Evolutionary conservation across 805 yeast species (phyloP), one percentile per base, ranked within the genome.

Genomic region (Candida jianshihensis): DNA sequence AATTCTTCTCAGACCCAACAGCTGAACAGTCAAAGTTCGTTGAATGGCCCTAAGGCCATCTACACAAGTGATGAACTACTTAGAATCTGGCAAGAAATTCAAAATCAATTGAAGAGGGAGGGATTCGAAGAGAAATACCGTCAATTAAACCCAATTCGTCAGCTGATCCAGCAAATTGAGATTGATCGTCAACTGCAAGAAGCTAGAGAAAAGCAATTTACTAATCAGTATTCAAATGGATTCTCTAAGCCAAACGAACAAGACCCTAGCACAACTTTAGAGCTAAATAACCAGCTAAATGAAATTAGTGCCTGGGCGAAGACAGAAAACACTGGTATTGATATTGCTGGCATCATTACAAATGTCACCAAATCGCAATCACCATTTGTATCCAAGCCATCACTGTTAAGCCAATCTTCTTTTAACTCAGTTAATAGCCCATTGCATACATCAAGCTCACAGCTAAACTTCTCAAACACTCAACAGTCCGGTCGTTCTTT

Each of bases 1-100:
- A 37, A 26, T 12, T 29, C 38, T 5, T 5, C 31, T 19, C 31
- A 18, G 25, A 26, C 19, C 17, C 25, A 37, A 12, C 41, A 30
- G 4, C 42, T 30, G 24, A 11, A 7, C 24, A 12, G 31, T 13
- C 30, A 19, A 12, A 27, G 21, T 15, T 15, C 16, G 5, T 50
- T 59, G 12, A 71, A 68, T 43, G 56, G 56, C 19, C 64, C 59
- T 13, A 65, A 76, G 24, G 58, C 59, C 39, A 57, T 58, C 19
- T 76, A 78, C 47, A 48, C 73, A 6, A 59, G 75, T 54, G 65
- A 68, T 20, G 76, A 78, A 45, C 66, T 78, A 44, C 64, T 78
- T 40, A 59, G 66, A 17, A 68, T 76, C 11, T 78, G 79, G 71
- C 54, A 63, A 16, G 58, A 65, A 56, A 51, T 61, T 24, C 48